These are phyloP conservation scores for Mallotus repandus DNA, from an alignment of 441 rosid species.

Conservation along the genomic window DNA sequence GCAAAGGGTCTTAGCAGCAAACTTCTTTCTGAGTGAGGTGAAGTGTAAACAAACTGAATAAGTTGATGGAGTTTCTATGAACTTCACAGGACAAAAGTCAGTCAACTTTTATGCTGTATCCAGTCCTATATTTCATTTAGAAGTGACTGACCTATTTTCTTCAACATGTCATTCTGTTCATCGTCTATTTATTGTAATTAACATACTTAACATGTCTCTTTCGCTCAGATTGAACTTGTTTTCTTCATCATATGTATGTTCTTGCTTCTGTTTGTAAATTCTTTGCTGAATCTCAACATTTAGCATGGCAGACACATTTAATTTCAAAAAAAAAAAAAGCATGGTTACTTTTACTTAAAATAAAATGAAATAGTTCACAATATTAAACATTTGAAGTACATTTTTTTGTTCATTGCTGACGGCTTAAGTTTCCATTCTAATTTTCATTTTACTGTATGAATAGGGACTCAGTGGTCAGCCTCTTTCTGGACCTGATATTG, in stretches of 20 bases:
- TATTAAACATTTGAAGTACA: neutral
- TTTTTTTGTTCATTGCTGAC: neutral
- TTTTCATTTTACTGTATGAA: slow-evolving; percentile 26
- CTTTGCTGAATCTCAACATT: neutral
- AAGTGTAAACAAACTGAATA: neutral
- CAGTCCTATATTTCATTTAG: neutral
- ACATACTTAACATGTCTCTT: neutral
- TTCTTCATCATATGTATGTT: neutral
- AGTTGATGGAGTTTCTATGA: neutral
- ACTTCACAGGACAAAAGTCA: neutral
- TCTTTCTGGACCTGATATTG: slow-evolving; percentile 95
- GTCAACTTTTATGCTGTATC: neutral
- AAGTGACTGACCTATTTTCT: neutral
- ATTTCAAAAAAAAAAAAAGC: neutral
- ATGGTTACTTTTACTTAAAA: neutral
- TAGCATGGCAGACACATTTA: slow-evolving; percentile 2
- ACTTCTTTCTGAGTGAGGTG: neutral
- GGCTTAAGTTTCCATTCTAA: slow-evolving; percentile 15
- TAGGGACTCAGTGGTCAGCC: slow-evolving; percentile 99
- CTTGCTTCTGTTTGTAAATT: neutral
- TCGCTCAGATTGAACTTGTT: neutral
- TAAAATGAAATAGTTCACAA: neutral
- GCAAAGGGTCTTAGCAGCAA: neutral
- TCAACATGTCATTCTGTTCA: neutral
- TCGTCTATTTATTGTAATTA: neutral